Percentiles rank a stretch among this genome's conserved stretches.
phyloP scores from a whole-genome alignment of 139 green algal species.

The Chlamydomonas incerta region DNA sequence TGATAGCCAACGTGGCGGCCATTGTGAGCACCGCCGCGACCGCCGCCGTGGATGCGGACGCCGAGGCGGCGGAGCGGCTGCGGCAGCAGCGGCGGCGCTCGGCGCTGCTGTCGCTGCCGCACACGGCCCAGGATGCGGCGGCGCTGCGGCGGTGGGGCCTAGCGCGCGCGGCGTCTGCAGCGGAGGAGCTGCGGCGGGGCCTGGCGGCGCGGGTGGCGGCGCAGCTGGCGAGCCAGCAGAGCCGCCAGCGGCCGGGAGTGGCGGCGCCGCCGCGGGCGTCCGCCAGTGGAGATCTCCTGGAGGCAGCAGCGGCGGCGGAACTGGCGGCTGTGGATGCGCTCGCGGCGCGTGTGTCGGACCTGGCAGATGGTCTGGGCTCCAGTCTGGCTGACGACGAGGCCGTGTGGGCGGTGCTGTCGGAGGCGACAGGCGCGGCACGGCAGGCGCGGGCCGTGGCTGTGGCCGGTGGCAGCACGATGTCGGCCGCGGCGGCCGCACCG shows the following conservation, averaged over 20 bases:
- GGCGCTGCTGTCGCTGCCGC: slow-evolving; percentile 24
- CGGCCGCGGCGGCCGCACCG: not conserved
- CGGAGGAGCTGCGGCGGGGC: not conserved
- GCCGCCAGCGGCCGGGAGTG: too few species aligned
- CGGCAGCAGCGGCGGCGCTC: not conserved
- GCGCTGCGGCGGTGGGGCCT: not conserved
- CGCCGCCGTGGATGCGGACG: not conserved
- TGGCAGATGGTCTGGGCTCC: not conserved
- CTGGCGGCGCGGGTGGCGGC: not conserved
- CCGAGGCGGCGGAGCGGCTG: not conserved
- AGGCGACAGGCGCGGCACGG: too few species aligned
- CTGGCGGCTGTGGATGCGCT: not conserved
- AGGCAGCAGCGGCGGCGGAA: not conserved
- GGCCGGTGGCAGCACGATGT: not conserved
- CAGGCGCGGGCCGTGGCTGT: not conserved
- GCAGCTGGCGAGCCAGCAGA: not conserved
- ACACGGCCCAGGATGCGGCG: not conserved
- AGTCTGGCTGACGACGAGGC: slow-evolving; percentile 4
- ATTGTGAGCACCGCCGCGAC: not conserved
- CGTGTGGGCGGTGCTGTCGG: not conserved
- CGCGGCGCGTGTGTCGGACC: too few species aligned
- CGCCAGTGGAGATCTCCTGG: not conserved
- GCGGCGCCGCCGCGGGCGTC: too few species aligned
- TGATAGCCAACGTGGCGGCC: too few species aligned
- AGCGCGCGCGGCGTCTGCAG: not conserved